Evolutionary conservation across 2,329 filamentous ascomycete species (phyloP).

Genomic region (Colletotrichum scovillei): DNA sequence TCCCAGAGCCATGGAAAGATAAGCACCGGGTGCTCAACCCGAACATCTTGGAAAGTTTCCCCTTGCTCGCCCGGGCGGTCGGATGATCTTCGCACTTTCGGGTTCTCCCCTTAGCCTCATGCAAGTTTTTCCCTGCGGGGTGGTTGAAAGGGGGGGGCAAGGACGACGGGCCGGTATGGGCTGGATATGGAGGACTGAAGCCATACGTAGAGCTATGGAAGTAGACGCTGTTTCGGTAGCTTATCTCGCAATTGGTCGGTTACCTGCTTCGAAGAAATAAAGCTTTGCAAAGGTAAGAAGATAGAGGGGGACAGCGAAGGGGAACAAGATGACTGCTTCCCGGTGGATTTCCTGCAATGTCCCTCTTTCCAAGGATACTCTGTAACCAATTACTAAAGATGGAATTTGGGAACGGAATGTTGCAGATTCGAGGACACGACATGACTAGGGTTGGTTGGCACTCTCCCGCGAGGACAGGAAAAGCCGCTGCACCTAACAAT

Average conservation of each 20-base stretch:
- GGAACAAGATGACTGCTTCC: not conserved
- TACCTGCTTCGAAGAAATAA: not conserved
- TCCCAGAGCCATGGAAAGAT: conserved; percentile 5
- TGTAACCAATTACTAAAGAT: not conserved
- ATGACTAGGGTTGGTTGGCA: not conserved
- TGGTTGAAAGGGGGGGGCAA: not conserved
- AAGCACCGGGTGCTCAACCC: not conserved
- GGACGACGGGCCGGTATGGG: too few relatives aligned
- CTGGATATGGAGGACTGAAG: not conserved
- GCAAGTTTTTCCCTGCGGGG: conserved; percentile 1
- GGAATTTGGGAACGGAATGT: not conserved
- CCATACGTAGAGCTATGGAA: not conserved
- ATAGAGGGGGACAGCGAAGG: not conserved
- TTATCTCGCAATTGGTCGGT: conserved; percentile 1
- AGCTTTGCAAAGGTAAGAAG: not conserved
- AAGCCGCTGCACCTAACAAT: not conserved
- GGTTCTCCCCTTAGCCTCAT: conserved; percentile 21
- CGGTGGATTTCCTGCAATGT: not conserved
- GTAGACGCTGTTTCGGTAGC: not conserved
- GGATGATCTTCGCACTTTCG: conserved; percentile 30
- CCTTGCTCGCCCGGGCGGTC: not conserved
- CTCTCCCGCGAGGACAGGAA: too few relatives aligned
- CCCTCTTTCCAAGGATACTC: not conserved
- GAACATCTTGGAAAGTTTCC: conserved; percentile 17
- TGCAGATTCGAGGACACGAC: not conserved